Base-by-base conservation (phyloP, 2,329 filamentous ascomycete species). In the Trichoderma sp. region DNA sequence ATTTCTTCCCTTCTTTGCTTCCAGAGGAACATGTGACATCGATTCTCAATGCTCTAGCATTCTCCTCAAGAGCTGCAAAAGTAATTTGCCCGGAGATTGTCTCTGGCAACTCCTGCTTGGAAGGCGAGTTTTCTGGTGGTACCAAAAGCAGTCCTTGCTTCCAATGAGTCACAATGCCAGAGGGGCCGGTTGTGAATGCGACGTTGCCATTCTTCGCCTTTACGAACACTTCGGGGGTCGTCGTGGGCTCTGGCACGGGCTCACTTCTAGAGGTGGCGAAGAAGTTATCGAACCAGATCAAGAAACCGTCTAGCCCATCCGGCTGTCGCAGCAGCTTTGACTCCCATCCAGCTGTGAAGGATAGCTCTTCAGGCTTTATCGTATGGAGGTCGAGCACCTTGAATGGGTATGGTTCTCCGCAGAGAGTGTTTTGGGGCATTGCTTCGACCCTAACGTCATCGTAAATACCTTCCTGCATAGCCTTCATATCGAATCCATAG, bases 281-380 rank as follows among this genome's bases (percentile, higher is more conserved):
- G 87, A 97, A 97, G 29, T 93, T 96, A 83, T 98, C 96, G 82
- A 98, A 98, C 94, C 95, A 98, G 79, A 98, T 89, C 16, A 95
- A 88, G 83, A 95, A 97, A 5, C 94, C 96, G 81, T 98, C 95
- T n/a, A 98, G 86, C 2, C 88, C 86, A 76, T 93, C 91, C 74
- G 93, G 86, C 76, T 93, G 89, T 62, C 88, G 85, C 1, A 87
- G 88, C 6, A 97, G 81, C 18, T 86, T 89, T 11, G 91, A 89
- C 73, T 88, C 82, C 86, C 95, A 97, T 4, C 89, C 85, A 9
- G 91, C 90, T 64, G 90, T 90, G 85, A 98, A 98, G 18, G 90
- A 89, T 21, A 98, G 87, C 79, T 98, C 94, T 50, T 92, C 88
- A 1, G 91, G 87, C 27, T 88, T 92, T 63, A 93, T 90, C 6